Percentiles rank a stretch among this genome's conserved stretches.
These are phyloP conservation scores for Chaetomium sp. DNA, from an alignment of 2,329 filamentous ascomycete genomes.

Conservation along the genomic window DNA sequence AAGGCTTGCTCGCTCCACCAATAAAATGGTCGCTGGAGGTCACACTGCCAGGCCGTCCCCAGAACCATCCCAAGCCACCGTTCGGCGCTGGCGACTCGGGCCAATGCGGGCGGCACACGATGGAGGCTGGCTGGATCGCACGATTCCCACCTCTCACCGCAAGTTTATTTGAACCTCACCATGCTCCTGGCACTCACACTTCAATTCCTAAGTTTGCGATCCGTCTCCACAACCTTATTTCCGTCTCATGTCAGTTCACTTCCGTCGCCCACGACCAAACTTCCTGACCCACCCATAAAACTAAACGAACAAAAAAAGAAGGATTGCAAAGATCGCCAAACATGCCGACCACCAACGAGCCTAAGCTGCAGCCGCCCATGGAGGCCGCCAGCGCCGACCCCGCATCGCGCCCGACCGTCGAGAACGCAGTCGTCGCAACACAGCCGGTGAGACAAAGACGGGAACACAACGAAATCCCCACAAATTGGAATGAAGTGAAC, in stretches of 20 bases:
- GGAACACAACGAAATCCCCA: neutral
- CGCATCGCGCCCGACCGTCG: neutral
- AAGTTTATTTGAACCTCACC: conserved; percentile 6
- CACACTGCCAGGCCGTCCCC: neutral
- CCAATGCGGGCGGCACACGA: neutral
- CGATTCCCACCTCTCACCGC: neutral
- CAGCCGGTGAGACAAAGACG: conserved; percentile 12
- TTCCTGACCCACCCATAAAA: neutral
- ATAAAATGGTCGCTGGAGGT: neutral
- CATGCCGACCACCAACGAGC: conserved; percentile 10
- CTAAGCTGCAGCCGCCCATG: conserved; percentile 15
- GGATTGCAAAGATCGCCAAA: neutral
- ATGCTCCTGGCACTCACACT: neutral
- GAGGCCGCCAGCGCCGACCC: conserved; percentile 10
- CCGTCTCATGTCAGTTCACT: neutral
- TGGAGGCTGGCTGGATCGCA: neutral
- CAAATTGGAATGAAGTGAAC: neutral
- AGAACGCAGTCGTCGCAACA: neutral
- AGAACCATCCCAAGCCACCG: neutral
- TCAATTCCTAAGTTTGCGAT: neutral
- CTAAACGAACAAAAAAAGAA: neutral
- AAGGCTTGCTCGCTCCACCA: neutral
- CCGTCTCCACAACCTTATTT: neutral
- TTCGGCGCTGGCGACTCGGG: neutral
- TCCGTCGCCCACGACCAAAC: neutral